Percentiles rank a stretch among this genome's conserved stretches.
phyloP scores from a whole-genome alignment of 805 yeast genomes.

The Maudiozyma saulgeensis region DNA sequence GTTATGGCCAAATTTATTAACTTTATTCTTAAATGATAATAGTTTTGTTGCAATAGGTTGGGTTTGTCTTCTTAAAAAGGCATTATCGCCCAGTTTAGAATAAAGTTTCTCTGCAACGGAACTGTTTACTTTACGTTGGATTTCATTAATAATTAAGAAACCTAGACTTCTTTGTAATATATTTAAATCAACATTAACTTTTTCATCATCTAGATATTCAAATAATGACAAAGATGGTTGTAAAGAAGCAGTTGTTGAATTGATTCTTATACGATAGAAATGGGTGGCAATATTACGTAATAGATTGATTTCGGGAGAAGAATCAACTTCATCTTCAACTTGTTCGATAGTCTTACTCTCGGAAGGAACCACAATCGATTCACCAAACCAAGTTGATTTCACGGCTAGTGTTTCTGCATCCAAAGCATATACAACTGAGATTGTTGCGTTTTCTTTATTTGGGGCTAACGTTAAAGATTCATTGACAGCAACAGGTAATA shows the following conservation, averaged over 20 bases:
- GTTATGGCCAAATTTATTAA: conserved; percentile 52
- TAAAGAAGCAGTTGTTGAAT: conserved; percentile 10
- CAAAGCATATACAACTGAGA: conserved; percentile 73
- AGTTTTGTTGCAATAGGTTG: conserved; percentile 75
- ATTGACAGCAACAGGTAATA: conserved; percentile 60
- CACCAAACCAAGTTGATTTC: conserved; percentile 68
- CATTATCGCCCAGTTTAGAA: conserved; percentile 65
- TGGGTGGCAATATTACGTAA: conserved; percentile 18
- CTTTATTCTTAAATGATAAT: conserved; percentile 66
- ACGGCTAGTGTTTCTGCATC: conserved; percentile 64
- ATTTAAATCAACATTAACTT: conserved; percentile 60
- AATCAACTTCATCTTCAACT: conserved; percentile 13
- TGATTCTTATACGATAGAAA: conserved; percentile 20
- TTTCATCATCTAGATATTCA: conserved; percentile 80
- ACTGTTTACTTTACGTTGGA: conserved; percentile 69
- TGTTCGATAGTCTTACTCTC: conserved; percentile 12
- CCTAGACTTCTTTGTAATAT: conserved; percentile 55
- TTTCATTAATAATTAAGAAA: conserved; percentile 56
- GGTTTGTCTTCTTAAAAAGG: conserved; percentile 80
- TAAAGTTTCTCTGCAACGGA: conserved; percentile 77
- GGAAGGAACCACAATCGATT: conserved; percentile 58
- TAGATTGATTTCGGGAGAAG: conserved; percentile 8
- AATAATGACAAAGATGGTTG: conserved; percentile 48
- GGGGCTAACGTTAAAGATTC: conserved; percentile 52
- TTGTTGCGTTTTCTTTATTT: conserved; percentile 50